These are phyloP conservation scores for Biscogniauxia mediterranea DNA, from an alignment of 2,329 filamentous ascomycete species.

Conservation along the genomic window DNA sequence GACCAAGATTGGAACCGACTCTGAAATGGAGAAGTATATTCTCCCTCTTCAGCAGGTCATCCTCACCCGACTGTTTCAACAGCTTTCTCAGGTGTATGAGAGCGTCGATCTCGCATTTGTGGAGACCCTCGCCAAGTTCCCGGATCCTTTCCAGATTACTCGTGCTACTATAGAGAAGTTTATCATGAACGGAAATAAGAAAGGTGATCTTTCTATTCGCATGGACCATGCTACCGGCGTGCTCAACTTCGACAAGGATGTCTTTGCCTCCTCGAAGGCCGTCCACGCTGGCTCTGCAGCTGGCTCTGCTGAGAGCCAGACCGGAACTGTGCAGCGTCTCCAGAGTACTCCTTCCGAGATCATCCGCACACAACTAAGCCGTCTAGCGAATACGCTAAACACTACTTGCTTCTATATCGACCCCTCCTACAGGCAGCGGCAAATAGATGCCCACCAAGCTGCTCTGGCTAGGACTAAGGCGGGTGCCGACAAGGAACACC, in stretches of 20 bases:
- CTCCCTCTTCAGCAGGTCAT: slow-evolving; percentile 96
- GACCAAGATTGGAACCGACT: slow-evolving; percentile 85
- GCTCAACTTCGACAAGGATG: slow-evolving; percentile 95
- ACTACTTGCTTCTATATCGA: slow-evolving; percentile 96
- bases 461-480: slow-evolving; percentile 79
- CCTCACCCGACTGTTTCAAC: slow-evolving; percentile 95
- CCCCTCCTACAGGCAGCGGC: slow-evolving; percentile 79
- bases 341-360: slow-evolving; percentile 98
- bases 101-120: slow-evolving; percentile 94
- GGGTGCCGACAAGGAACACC: slow-evolving; percentile 89
- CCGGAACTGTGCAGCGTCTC: slow-evolving; percentile 83
- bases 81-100: slow-evolving; percentile 97
- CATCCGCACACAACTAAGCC: slow-evolving; percentile 88
- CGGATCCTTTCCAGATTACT: slow-evolving; percentile 91
- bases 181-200: slow-evolving; percentile 99
- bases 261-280: slow-evolving; percentile 96
- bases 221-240: slow-evolving; percentile 95
- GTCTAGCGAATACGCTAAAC: slow-evolving; percentile 86
- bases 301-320: slow-evolving; percentile 84
- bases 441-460: slow-evolving; percentile 73
- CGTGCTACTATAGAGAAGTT: slow-evolving; percentile 96
- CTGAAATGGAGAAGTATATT: slow-evolving; percentile 97
- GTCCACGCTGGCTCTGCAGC: slow-evolving; percentile 79
- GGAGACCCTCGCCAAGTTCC: slow-evolving; percentile 90
- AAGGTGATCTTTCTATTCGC: slow-evolving; percentile 93